Evolutionary conservation across 345 rosid species (phyloP), one percentile per base, ranked within the genome.

Genomic region (Sapria himalayana): DNA sequence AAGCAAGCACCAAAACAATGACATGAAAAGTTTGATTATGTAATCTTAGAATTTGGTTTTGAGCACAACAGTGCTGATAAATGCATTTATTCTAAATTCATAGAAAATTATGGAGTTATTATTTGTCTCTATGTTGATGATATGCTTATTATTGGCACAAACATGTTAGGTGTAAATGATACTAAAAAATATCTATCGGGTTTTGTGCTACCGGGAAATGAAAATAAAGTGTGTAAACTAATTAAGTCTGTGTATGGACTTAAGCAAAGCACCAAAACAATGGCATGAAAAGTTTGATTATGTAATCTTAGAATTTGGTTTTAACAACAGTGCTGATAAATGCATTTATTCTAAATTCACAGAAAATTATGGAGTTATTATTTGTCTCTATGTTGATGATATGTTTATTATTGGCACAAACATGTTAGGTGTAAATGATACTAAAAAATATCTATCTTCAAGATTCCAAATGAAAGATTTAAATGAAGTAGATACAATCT

Each of bases 211-310:
- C 39, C 22, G 15, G 39, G 5, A 29, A 44, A 45, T 33, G 37
- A 45, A 21, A 31, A 27, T 0, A 43, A 43, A 43, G 27, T n/a
- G n/a, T n/a, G n/a, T n/a, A n/a, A n/a, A n/a, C n/a, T n/a, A n/a
- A n/a, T n/a, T n/a, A n/a, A n/a, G 11, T 46, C 42, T 2, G 4
- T 32, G 15, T 46, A 35, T 33, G 42, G 33, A 0, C 5, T 46
- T 9, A 46, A 46, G n/a, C 25, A 45, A n/a, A 19, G 29, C 2
- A 1, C 1, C 25, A 2, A 33, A 32, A 3, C 2, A 45, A 33
- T 31, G 24, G n/a, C 29, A 9, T 35, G 20, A 46, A 22, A 46
- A 46, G 24, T 46, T 46, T 46, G 25, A 46, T 46, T 7, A 3
- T 9, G 21, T 19, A 18, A 34, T 13, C 16, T 21, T 46, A 3